Percentiles rank a stretch among this genome's conserved stretches.
phyloP scores from a whole-genome alignment of 805 yeast species.

The Brettanomyces anomalus region DNA sequence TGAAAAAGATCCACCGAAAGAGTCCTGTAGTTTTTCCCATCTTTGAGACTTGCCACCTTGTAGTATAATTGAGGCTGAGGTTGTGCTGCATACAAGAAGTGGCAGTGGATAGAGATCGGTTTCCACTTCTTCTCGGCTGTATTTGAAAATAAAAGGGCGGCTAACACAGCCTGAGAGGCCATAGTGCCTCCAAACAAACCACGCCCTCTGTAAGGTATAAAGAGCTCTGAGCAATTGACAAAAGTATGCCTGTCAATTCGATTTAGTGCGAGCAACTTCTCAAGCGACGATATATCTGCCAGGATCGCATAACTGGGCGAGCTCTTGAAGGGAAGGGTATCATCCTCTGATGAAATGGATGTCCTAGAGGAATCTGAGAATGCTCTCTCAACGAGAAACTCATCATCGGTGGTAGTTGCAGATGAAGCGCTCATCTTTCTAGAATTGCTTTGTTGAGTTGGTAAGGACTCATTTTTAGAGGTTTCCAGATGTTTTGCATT shows the following conservation, averaged over 20 bases:
- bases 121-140: slow-evolving; percentile 25
- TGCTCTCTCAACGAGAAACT: not conserved
- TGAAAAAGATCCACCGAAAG: slow-evolving; percentile 51
- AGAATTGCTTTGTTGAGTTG: no score
- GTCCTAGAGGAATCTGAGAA: not conserved
- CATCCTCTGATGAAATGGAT: not conserved
- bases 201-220: slow-evolving; percentile 44
- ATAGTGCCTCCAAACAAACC: slow-evolving; percentile 68
- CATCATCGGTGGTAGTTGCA: not conserved
- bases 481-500: not conserved
- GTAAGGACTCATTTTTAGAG: no score
- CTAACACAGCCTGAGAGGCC: slow-evolving; percentile 56
- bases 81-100: slow-evolving; percentile 49
- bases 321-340: no score
- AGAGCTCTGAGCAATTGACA: slow-evolving; percentile 18
- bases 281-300: slow-evolving; percentile 5
- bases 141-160: slow-evolving; percentile 47
- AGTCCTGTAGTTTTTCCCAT: slow-evolving; percentile 43
- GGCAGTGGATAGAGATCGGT: slow-evolving; percentile 57
- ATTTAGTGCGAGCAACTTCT: slow-evolving; percentile 16
- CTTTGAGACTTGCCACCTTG: slow-evolving; percentile 41
- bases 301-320: not conserved
- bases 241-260: slow-evolving; percentile 14
- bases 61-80: slow-evolving; percentile 38
- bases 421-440: no score